These are phyloP conservation scores for Termitomyces sp. DNA, from an alignment of 768 basidiomycete genomes.

Conservation along the genomic window DNA sequence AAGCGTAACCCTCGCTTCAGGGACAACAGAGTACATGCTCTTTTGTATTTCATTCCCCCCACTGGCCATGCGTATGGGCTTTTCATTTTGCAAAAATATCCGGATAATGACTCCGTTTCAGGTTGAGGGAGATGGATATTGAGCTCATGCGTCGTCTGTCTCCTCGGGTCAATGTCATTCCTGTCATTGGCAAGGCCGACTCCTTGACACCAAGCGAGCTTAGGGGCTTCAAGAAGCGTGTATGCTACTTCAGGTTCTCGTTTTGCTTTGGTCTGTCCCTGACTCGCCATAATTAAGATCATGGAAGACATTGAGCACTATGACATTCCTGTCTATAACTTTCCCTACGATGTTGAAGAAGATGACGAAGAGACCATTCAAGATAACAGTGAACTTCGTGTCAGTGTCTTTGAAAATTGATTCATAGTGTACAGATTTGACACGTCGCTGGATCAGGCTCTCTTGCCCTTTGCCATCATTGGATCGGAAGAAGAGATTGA, in stretches of 20 bases:
- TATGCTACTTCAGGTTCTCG: slow-evolving; percentile 23
- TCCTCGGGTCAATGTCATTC: slow-evolving; percentile 97
- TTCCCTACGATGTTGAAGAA: slow-evolving; percentile 98
- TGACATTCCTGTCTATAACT: slow-evolving; percentile 97
- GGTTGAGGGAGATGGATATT: slow-evolving; percentile 96
- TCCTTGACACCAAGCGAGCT: slow-evolving; percentile 91
- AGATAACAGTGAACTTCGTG: slow-evolving; percentile 94
- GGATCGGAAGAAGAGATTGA: slow-evolving; percentile 97
- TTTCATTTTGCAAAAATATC: not conserved
- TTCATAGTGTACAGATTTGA: not conserved
- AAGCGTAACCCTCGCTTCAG: slow-evolving; percentile 99
- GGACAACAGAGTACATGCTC: slow-evolving; percentile 94
- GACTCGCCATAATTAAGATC: slow-evolving; percentile 47
- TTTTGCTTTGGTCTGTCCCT: not conserved
- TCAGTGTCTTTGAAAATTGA: slow-evolving; percentile 26
- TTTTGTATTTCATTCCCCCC: slow-evolving; percentile 97
- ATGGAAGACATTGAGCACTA: slow-evolving; percentile 99
- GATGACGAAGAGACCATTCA: slow-evolving; percentile 98
- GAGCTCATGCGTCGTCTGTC: slow-evolving; percentile 98
- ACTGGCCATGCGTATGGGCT: slow-evolving; percentile 89
- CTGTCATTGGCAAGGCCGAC: slow-evolving; percentile 96
- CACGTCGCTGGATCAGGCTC: slow-evolving; percentile 41
- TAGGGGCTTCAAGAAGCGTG: slow-evolving; percentile 92
- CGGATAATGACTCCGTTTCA: slow-evolving; percentile 20
- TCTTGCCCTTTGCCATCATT: slow-evolving; percentile 95